Base-by-base conservation (phyloP, 345 rosid genomes). In the Ceriops zippeliana region DNA sequence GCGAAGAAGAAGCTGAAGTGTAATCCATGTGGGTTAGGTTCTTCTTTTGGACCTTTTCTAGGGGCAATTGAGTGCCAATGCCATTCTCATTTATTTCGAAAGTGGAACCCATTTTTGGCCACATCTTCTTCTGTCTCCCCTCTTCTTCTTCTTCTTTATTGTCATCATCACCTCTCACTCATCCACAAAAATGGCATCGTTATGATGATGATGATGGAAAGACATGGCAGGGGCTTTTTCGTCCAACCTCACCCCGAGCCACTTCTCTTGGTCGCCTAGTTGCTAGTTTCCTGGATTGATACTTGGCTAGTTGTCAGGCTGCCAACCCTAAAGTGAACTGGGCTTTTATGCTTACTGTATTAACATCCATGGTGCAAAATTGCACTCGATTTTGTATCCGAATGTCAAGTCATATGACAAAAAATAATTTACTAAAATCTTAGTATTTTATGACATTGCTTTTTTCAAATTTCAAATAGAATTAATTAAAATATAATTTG, bases 11-110 rank as follows among this genome's bases (percentile, higher is more conserved):
- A 3, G 63, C n/a, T 26, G 53, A 26, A 28, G 68, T 59, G 49
- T 13, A 77, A 80, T 85, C 83, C 81, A 81, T 76, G 79, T 24
- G 77, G 80, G 76, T 72, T 68, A 80, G 87, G 71, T 80, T 5
- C 56, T 35, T 46, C 62, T 61, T 79, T 70, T 63, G 52, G 61
- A 63, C 15, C 27, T 79, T 65, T 79, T 68, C 72, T 78, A 46
- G 54, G 35, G 61, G 84, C 66, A 84, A 82, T 86, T 58, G 86
- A 86, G 84, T 81, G 47, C 70, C 78, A 7, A 27, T 65, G 61
- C 54, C 75, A 69, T 61, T 52, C 65, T 58, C 60, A 72, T 51
- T 58, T 58, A 51, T 71, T 76, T 63, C 63, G 79, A 78, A 74
- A 81, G 64, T 57, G 83, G 73, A 77, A 13, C 69, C 57, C 42